Evolutionary conservation across 176 grass and related monocot species (phyloP).

Genomic region (Zoysia japonica): DNA sequence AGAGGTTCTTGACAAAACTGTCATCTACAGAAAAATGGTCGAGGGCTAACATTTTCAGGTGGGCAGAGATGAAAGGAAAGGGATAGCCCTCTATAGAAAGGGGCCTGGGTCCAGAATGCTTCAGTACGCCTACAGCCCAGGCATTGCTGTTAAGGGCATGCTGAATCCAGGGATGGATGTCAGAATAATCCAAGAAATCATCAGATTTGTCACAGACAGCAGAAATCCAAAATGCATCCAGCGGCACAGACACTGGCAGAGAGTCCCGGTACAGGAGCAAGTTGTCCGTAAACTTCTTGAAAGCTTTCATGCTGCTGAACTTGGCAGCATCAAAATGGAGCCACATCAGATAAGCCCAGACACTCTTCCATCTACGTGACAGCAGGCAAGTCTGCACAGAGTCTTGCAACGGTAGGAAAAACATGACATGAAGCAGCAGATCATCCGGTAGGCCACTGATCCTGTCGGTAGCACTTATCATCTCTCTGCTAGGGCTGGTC

Average conservation of each 20-base stretch:
- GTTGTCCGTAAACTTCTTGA: constrained; percentile 23
- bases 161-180: constrained; percentile 29
- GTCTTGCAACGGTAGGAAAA: not conserved
- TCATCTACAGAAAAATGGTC: constrained; percentile 17
- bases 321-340: not conserved
- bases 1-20: constrained; percentile 17
- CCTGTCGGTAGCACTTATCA: not conserved
- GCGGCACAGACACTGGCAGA: not conserved
- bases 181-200: not conserved
- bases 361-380: constrained; percentile 1
- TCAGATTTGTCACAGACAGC: not conserved
- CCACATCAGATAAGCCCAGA: constrained; percentile 14
- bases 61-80: constrained; percentile 4
- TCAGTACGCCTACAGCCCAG: constrained; percentile 27
- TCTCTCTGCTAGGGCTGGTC: not conserved
- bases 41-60: constrained; percentile 24
- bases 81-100: constrained; percentile 21
- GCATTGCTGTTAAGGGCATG: constrained; percentile 19
- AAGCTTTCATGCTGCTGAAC: constrained; percentile 24
- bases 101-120: not conserved
- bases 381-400: not conserved
- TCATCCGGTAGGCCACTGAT: not conserved
- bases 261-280: not conserved
- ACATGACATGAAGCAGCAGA: not conserved
- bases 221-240: constrained; percentile 24